A percentile compares a stretch with the other conserved stretches of the same genome.
Evolutionary conservation across 192 early-diverging fungal species (phyloP).

Genomic region (Backusella liffmaniae): DNA sequence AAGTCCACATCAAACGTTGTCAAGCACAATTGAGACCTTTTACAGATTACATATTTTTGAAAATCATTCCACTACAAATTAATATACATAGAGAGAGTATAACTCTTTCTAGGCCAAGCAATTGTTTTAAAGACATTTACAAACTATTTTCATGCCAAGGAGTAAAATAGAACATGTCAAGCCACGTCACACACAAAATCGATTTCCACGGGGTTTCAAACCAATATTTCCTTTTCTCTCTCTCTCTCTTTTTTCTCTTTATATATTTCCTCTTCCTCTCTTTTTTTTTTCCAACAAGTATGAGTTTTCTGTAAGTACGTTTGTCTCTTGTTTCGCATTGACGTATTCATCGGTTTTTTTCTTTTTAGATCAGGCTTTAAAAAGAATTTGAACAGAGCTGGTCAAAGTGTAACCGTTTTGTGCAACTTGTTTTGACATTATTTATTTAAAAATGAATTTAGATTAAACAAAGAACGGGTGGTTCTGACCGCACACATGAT

Average conservation of each 20-base stretch:
- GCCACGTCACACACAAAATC: not conserved
- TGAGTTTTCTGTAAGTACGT: not conserved
- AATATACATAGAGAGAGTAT: too few relatives aligned
- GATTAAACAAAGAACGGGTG: constrained; percentile 73
- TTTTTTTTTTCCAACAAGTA: not conserved
- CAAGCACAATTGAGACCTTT: too few relatives aligned
- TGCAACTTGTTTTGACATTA: not conserved
- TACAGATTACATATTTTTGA: too few relatives aligned
- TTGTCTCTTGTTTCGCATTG: not conserved
- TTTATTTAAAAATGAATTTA: constrained; percentile 6
- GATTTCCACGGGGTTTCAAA: not conserved
- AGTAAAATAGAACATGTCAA: not conserved
- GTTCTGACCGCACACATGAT: constrained; percentile 74
- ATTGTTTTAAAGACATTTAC: not conserved
- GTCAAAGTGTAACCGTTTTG: constrained; percentile 53
- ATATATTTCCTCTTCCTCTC: not conserved
- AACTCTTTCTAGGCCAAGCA: not conserved
- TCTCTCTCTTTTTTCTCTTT: not conserved
- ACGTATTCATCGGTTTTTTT: not conserved
- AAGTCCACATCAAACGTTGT: too few relatives aligned
- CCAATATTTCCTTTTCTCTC: not conserved
- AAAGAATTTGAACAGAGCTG: constrained; percentile 77
- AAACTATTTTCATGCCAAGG: not conserved
- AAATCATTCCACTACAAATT: too few relatives aligned
- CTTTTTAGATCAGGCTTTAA: constrained; percentile 71